Percentiles rank a stretch among this genome's conserved stretches.
These are phyloP conservation scores for Kitagawia praeruptora DNA, from an alignment of 129 eudicot species.

Conservation along the genomic window DNA sequence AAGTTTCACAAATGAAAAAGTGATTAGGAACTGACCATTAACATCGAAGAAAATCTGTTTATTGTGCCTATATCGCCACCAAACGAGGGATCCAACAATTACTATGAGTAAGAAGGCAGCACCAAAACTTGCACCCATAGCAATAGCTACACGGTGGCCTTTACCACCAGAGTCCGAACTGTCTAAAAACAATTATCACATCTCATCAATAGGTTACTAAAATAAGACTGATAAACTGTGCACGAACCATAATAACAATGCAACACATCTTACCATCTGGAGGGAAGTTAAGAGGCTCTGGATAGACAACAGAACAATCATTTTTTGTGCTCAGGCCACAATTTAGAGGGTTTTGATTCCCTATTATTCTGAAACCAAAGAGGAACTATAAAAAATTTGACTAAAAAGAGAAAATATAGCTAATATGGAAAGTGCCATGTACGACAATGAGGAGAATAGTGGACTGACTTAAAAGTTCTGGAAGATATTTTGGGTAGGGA, in stretches of 20 bases:
- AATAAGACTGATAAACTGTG: background rate
- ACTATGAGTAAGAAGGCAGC: constrained; percentile 39
- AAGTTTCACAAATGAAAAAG: background rate
- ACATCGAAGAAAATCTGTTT: constrained; percentile 94
- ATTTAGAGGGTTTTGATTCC: constrained; percentile 86
- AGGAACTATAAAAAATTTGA: background rate
- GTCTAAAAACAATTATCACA: constrained; percentile 21
- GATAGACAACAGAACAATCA: constrained; percentile 67
- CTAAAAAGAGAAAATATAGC: background rate
- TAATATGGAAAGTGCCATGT: background rate
- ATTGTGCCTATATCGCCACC: constrained; percentile 85
- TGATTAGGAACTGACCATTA: constrained; percentile 46
- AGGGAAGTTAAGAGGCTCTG: constrained; percentile 82
- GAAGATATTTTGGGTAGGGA: constrained; percentile 75
- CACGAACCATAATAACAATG: background rate
- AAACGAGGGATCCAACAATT: constrained; percentile 42
- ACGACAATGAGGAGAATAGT: background rate
- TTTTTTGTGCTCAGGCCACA: constrained; percentile 58
- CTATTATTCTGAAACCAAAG: constrained; percentile 46
- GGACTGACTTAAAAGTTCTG: constrained; percentile 80
- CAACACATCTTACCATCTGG: constrained; percentile 57
- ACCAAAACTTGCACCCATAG: constrained; percentile 71
- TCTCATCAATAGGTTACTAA: background rate
- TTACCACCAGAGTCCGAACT: constrained; percentile 35
- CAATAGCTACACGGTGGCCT: constrained; percentile 64